Base-by-base conservation (phyloP, 1,139 yeast species). In the Hanseniaspora uvarum region DNA sequence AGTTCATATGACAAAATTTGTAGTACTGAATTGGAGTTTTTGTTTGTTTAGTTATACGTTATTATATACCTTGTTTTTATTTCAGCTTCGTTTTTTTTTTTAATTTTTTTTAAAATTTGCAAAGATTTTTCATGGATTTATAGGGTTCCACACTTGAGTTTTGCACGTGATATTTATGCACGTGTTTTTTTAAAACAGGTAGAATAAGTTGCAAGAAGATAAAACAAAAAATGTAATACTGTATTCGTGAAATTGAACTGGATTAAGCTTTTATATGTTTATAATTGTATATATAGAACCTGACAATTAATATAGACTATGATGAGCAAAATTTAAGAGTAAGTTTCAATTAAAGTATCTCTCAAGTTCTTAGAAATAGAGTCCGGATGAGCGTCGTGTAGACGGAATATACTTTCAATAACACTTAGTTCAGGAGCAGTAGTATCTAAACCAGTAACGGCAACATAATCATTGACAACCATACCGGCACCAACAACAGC, bases 381-480 rank as follows among this genome's bases (percentile, higher is more conserved):
- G 59, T 85, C 92, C 59, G 94, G 94, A 68, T 83, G 86, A 59
- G 87, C 89, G 65, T 86, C 95, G 70, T 85, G 92, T 63, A 86
- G 75, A 71, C 87, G 83, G 79, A 92, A 94, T 62, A 94, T 94
- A 67, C 95, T 85, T 73, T 94, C 98, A 62, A 94, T 79, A 58
- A 94, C 98, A 61, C 95, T 87, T 65, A 94, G 77, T 72, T 94
- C 99, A 50, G 98, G 97, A 50, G 98, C 98, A 59, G 98, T 89
- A 57, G 98, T 92, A 71, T 92, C 98, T 62, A 86, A 78, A 59
- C 99, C 99, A 48, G 96, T 78, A 52, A 94, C 97, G 36, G 97
- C 94, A 60, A 92, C 76, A 95, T 96, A 94, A 74, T 94, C 99
- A 68, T 94, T 94, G 51, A 89, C 98, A 52, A 94, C 97, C 82